These are phyloP conservation scores for Thraustotheca clavata DNA, from an alignment of 352 stramenopile genomes.

Conservation along the genomic window DNA sequence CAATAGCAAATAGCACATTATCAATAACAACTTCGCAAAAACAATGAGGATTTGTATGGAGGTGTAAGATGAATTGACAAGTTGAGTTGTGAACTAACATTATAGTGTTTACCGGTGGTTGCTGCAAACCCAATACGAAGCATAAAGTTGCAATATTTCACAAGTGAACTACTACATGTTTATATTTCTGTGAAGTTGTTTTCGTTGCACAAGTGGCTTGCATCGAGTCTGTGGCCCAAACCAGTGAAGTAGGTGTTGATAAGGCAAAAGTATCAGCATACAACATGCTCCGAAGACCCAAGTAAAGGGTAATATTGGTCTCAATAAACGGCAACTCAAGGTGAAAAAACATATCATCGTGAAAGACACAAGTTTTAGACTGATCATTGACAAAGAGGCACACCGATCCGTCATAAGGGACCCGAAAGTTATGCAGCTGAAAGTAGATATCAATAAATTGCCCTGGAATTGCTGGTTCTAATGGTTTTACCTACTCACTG, in stretches of 20 bases:
- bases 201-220: no score
- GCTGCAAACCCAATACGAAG: no score
- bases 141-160: no score
- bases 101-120: no score
- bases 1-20: no score
- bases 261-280: constrained; percentile 23
- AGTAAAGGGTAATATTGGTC: constrained; percentile 7
- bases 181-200: no score
- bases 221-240: no score
- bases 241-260: constrained; percentile 6
- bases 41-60: no score
- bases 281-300: constrained; percentile 26
- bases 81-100: no score
- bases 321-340: not conserved
- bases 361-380: constrained; percentile 21
- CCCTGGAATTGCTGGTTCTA: not conserved
- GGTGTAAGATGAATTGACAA: no score
- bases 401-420: constrained; percentile 24
- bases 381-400: constrained; percentile 21
- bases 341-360: constrained; percentile 14
- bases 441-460: constrained; percentile 11
- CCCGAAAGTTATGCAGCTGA: constrained; percentile 22
- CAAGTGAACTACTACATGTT: no score
- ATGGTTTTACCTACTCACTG: constrained; percentile 9
- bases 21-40: no score